Base-by-base conservation (phyloP, 148 eudicot species). In the Camellia japonica region DNA sequence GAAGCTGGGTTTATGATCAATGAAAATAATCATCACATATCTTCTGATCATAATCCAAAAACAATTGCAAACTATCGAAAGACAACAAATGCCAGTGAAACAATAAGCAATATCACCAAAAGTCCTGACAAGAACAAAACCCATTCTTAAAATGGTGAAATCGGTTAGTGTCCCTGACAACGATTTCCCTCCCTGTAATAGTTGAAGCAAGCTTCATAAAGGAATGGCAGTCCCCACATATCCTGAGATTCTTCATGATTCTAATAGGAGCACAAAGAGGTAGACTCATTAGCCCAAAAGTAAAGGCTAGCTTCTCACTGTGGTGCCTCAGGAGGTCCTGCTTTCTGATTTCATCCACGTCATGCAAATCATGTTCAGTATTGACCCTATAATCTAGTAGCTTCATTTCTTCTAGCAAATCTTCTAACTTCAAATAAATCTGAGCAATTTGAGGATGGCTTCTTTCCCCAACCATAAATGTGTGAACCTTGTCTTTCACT, bases 181-280 rank as follows among this genome's bases (percentile, higher is more conserved):
- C 81, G 75, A 94, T 90, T 75, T 86, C 88, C 81, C 94, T 87
- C 59, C 80, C 78, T 23, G 86, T 90, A 58, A 84, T 85, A 19
- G 47, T 86, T 13, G 94, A 89, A n/a, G 90, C 93, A 15, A 79
- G 67, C 83, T 91, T 94, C 97, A 94, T 94, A 82, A 89, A 90
- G 83, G 75, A 81, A 82, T 94, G 97, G 73, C 97, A 94, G 75
- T 94, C 94, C 15, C 93, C 90, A 83, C 97, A 90, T 6, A 89
- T 91, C 79, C 94, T 88, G 41, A 92, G 87, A 73, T 90, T 94
- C 84, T 92, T 92, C 89, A 90, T 89, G 64, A 92, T 90, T 79
- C 92, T 88, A 46, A 92, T 81, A 20, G 98, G 90, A 49, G 80
- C 89, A 38, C 86, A 75, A 46, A 81, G 58, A 70, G 96, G 93